phyloP scores from a whole-genome alignment of 2,329 filamentous ascomycete species.

The Penicillium olsonii region DNA sequence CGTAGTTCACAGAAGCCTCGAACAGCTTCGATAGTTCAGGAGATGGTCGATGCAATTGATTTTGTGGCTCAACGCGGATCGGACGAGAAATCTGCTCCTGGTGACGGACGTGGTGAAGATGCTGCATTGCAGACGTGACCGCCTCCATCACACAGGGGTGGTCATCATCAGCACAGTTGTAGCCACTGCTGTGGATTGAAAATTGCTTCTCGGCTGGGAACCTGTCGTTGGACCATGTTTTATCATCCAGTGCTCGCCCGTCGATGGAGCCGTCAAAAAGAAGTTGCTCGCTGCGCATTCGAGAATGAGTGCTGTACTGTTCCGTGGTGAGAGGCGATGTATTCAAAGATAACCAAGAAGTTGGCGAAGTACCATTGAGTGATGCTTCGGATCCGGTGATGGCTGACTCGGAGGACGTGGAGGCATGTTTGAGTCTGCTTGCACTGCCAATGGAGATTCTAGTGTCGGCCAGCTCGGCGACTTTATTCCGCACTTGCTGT shows the following conservation, averaged over 20 bases:
- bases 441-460: background rate
- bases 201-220: constrained; percentile 10
- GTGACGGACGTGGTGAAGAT: constrained; percentile 25
- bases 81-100: constrained; percentile 28
- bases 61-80: constrained; percentile 29
- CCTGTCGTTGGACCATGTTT: constrained; percentile 6
- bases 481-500: background rate
- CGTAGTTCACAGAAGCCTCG: constrained; percentile 19
- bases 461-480: background rate
- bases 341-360: constrained; percentile 9
- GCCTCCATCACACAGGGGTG: constrained; percentile 20
- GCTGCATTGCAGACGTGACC: constrained; percentile 27
- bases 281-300: constrained; percentile 2
- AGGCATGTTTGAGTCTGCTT: constrained; percentile 9
- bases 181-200: constrained; percentile 1
- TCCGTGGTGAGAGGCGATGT: constrained; percentile 2
- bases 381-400: constrained; percentile 22
- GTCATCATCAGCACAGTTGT: background rate
- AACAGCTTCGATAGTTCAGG: constrained; percentile 22
- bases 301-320: background rate
- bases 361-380: constrained; percentile 4
- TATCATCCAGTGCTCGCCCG: constrained; percentile 6
- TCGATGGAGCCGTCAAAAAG: constrained; percentile 8
- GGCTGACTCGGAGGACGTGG: constrained; percentile 23
- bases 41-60: constrained; percentile 27